Evolutionary conservation across 495 filamentous ascomycete genomes (phyloP), one percentile per base, ranked within the genome.

Genomic region (Staphylotrichum longicolle): DNA sequence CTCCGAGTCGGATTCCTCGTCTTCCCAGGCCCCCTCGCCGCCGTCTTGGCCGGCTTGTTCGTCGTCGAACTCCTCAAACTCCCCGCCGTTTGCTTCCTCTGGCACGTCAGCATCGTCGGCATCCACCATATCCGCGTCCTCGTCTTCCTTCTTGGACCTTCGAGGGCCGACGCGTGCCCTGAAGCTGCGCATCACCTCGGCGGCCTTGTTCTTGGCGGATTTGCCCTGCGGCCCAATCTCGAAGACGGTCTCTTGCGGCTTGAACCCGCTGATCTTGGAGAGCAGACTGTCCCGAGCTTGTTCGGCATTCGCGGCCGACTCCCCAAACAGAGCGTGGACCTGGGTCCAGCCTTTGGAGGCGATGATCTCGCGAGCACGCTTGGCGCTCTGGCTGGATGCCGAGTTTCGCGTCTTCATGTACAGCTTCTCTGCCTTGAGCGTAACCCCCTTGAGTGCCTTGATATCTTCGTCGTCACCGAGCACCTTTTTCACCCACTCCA

Each of bases 161-260:
- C 77, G 71, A n/a, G 73, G 79, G 12, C 73, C 77, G 66, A 90
- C 80, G 79, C 85, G 79, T 77, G 83, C 73, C 72, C 88, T 77
- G 51, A 86, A 75, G 14, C 77, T 81, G 58, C 88, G 86, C 80
- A 96, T 90, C 30, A 95, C 80, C 49, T 96, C 89, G 8, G 89
- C 89, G 9, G 91, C 83, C 68, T 89, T 90, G 58, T 77, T 82
- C 49, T 82, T 80, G 32, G 81, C 81, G 4, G 75, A 74, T 61
- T 80, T 83, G 14, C 88, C 85, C 60, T 85, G 80, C 58, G 87
- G 86, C 3, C 91, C 88, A 62, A 96, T 86, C 71, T 99, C 94
- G 68, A 99, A 98, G 30, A 99, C 86, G 0, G 94, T 96, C 69
- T 99, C 95, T 53, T 86, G 81, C 1, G 94, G 94, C 66, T 91